Conservation (phyloP, 2,329 filamentous ascomycete genomes). For the Aurifilum marmelostoma region DNA sequence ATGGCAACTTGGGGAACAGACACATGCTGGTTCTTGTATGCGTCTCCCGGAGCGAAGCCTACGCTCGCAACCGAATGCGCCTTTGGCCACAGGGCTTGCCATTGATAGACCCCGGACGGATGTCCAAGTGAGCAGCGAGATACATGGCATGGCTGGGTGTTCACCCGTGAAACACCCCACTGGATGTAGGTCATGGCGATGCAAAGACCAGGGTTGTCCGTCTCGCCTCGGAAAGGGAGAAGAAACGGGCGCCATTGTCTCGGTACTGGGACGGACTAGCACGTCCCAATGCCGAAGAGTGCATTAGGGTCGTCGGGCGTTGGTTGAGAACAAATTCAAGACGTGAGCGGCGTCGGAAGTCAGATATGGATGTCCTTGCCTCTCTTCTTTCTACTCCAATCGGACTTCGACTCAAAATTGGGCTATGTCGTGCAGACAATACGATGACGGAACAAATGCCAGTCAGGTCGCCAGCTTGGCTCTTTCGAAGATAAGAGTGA, state of each 20-base stretch:
- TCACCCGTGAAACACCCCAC: background rate
- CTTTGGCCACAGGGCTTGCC: background rate
- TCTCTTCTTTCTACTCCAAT: background rate
- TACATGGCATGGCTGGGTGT: background rate
- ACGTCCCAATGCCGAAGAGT: slow-evolving; percentile 1
- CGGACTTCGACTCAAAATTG: background rate
- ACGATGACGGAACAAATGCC: background rate
- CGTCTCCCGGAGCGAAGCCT: background rate
- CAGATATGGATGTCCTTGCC: background rate
- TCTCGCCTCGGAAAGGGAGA: background rate
- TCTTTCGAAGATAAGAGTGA: background rate
- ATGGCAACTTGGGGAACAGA: background rate
- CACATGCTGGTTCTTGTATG: background rate
- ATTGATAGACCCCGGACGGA: background rate
- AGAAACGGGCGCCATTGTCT: background rate
- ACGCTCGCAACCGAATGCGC: background rate
- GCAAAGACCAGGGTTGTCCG: background rate
- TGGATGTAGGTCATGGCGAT: background rate
- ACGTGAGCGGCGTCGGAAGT: background rate
- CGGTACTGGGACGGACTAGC: slow-evolving; percentile 8
- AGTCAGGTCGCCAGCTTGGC: background rate
- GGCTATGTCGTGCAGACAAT: background rate
- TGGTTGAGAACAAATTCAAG: background rate
- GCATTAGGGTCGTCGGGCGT: slow-evolving; percentile 14
- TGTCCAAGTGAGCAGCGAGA: background rate